Percentiles rank a stretch among this genome's conserved stretches.
These are phyloP conservation scores for Haplosporangium sp. DNA, from an alignment of 371 early-diverging fungal genomes.

Conservation along the genomic window DNA sequence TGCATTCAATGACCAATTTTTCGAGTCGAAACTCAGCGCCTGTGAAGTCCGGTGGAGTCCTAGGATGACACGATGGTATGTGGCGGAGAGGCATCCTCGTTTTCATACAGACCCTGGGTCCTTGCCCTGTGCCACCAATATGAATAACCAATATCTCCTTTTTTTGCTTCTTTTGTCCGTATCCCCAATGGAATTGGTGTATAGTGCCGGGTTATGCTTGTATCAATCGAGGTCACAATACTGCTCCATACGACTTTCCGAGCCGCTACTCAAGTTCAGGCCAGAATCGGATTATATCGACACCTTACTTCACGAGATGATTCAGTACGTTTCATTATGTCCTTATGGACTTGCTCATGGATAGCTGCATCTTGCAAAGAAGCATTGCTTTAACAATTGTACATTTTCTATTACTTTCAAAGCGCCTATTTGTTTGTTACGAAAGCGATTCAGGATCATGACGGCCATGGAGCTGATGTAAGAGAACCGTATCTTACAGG, in stretches of 20 bases:
- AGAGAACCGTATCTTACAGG: conserved; percentile 24
- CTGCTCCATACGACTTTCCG: conserved; percentile 67
- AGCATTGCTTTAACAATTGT: too few relatives aligned
- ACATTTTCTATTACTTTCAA: conserved; percentile 5
- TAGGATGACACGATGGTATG: conserved; percentile 70
- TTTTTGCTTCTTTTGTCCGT: not conserved
- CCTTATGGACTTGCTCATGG: too few relatives aligned
- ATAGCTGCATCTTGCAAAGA: too few relatives aligned
- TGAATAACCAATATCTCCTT: not conserved
- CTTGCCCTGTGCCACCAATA: not conserved
- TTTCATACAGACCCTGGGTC: not conserved
- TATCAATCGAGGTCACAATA: conserved; percentile 56
- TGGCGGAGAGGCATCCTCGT: not conserved
- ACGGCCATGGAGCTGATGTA: conserved; percentile 60
- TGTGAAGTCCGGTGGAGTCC: conserved; percentile 75
- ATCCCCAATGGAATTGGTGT: too few relatives aligned
- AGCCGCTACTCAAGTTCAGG: conserved; percentile 76
- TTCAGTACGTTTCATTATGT: conserved; percentile 28
- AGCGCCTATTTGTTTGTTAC: conserved; percentile 72
- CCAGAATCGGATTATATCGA: conserved; percentile 66
- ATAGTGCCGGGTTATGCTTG: conserved; percentile 62
- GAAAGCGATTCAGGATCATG: conserved; percentile 57
- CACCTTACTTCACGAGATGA: conserved; percentile 64
- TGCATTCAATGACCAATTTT: conserved; percentile 66
- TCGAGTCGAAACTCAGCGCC: conserved; percentile 60